Evolutionary conservation across 116 monocot genomes (phyloP).

Genomic region (Iris pallida): DNA sequence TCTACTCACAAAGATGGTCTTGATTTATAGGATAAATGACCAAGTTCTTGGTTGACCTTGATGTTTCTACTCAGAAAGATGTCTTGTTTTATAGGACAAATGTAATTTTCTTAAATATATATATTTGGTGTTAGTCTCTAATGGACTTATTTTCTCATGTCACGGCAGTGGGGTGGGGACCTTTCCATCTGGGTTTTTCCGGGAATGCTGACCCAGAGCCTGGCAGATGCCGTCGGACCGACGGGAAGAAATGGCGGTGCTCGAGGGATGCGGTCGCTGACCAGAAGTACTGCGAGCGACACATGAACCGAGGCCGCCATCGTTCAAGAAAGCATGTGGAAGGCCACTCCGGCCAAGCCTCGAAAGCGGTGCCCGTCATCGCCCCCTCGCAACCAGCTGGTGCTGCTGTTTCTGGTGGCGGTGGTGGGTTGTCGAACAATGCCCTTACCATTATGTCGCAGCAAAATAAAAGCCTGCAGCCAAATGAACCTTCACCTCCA

Average conservation of each 20-base stretch:
- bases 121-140: too few species aligned
- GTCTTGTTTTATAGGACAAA: too few species aligned
- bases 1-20: too few species aligned
- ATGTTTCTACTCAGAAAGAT: too few species aligned
- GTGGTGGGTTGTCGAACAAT: constrained; percentile 18
- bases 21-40: too few species aligned
- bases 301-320: constrained; percentile 34
- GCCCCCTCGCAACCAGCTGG: constrained; percentile 32
- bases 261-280: constrained; percentile 27
- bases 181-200: neutral
- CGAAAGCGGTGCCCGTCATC: constrained; percentile 1
- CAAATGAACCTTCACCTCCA: constrained; percentile 19
- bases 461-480: constrained; percentile 34
- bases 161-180: constrained; percentile 5
- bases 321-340: constrained; percentile 59
- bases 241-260: constrained; percentile 45
- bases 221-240: constrained; percentile 34
- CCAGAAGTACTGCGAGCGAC: constrained; percentile 42
- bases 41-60: too few species aligned
- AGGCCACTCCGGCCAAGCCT: constrained; percentile 4
- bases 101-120: too few species aligned
- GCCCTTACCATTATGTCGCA: constrained; percentile 22
- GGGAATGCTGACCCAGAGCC: constrained; percentile 31
- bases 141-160: neutral
- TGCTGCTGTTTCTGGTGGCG: constrained; percentile 9